Percentiles rank a stretch among this genome's conserved stretches.
phyloP scores from a whole-genome alignment of 345 rosid genomes.

The Acer negundo region DNA sequence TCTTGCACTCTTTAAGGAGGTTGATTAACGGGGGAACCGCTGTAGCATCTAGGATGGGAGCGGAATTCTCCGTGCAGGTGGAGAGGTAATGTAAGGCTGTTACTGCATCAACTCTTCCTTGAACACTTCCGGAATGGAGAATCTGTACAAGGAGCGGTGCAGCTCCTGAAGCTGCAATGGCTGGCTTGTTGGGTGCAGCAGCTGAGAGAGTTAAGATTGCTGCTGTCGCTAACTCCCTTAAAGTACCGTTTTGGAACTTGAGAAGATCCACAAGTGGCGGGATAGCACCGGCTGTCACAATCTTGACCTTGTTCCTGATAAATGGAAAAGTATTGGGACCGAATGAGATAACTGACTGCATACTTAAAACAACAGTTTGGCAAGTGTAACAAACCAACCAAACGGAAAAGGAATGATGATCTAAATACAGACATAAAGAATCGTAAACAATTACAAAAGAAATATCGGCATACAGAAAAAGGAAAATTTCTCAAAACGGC shows the following conservation, averaged over 20 bases:
- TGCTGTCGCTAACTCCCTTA: slow-evolving; percentile 73
- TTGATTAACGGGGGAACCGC: slow-evolving; percentile 66
- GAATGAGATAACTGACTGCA: slow-evolving; percentile 1
- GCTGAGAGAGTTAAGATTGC: slow-evolving; percentile 78
- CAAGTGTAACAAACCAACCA: not conserved
- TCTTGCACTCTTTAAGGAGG: slow-evolving; percentile 76
- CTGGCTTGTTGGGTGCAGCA: slow-evolving; percentile 64
- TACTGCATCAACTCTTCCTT: slow-evolving; percentile 80
- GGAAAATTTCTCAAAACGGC: not conserved
- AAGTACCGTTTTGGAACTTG: slow-evolving; percentile 45
- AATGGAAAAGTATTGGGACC: not conserved
- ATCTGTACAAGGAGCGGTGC: slow-evolving; percentile 67
- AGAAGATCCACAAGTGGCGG: slow-evolving; percentile 73
- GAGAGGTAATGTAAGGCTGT: slow-evolving; percentile 73
- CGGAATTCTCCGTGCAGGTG: slow-evolving; percentile 45
- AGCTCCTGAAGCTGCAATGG: slow-evolving; percentile 62
- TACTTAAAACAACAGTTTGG: not conserved
- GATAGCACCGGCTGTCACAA: slow-evolving; percentile 67
- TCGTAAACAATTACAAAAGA: not conserved
- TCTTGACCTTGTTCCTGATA: slow-evolving; percentile 72
- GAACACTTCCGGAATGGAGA: slow-evolving; percentile 69
- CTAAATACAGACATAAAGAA: not conserved
- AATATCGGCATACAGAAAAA: not conserved
- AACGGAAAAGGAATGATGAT: not conserved
- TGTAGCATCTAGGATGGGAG: slow-evolving; percentile 50